Base-by-base conservation (phyloP, 192 early-diverging fungal species). In the Entomortierella parvispora region DNA sequence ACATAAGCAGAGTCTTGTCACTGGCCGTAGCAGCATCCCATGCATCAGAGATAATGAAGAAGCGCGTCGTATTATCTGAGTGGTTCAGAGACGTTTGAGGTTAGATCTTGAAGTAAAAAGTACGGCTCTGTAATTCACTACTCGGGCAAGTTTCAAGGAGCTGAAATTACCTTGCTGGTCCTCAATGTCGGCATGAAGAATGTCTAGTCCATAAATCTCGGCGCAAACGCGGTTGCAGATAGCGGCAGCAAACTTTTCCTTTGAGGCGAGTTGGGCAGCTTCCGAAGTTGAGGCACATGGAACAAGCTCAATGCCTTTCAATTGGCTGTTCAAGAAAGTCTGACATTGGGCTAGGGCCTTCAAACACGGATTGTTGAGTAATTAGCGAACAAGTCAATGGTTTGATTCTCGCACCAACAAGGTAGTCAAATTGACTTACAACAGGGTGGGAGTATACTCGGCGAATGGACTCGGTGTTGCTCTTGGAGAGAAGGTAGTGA, bases 51-150 rank as follows among this genome's bases (percentile, higher is more conserved):
- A 99, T 78, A 25, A 99, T 89, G 66, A 99, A 90, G 89, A 99
- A 99, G 46, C 97, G 89, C 1, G 97, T 99, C 0, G 90, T 92
- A 69, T 99, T 99, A 65, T 90, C 91, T 90, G 12, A 5, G 12
- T 40, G 37, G 37, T 40, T 23, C 15, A 17, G 26, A 28, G 31
- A 7, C 7, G 29, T n/a, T 58, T 18, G 23, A 17, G 20, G 34
- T 32, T 5, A 44, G 34, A 48, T n/a, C 23, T 47, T 33, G 17
- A 63, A 22, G 23, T n/a, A 9, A 26, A 26, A 53, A 1, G 9
- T 47, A 3, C 29, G 31, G 47, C 31, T 55, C 33, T 22, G 10
- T 44, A 2, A 18, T 22, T n/a, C n/a, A n/a, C n/a, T n/a, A n/a
- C n/a, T n/a, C n/a, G n/a, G n/a, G n/a, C n/a, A n/a, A n/a, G n/a